Conservation (phyloP, 2,329 filamentous ascomycete genomes). For the Verticillium dahliae region DNA sequence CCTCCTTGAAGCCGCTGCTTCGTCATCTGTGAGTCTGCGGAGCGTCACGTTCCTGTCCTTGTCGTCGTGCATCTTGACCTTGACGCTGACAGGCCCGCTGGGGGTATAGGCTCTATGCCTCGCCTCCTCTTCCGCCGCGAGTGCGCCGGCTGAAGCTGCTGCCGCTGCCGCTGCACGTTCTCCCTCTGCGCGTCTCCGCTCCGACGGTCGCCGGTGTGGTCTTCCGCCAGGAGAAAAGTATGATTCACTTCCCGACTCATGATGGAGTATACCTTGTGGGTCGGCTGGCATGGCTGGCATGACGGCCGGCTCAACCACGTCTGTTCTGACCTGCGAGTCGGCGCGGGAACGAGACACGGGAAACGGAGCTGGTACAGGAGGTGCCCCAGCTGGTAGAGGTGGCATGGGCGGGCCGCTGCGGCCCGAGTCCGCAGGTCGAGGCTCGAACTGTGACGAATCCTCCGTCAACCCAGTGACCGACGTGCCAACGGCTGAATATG, state of each 20-base stretch:
- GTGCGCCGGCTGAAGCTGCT: constrained; percentile 36
- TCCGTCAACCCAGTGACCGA: constrained; percentile 17
- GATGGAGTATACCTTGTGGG: constrained; percentile 37
- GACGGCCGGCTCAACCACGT: constrained; percentile 20
- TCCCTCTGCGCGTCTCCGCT: constrained; percentile 37
- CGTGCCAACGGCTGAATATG: constrained; percentile 10
- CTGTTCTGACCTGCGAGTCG: not conserved
- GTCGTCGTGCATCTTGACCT: constrained; percentile 55
- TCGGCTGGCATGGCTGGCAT: constrained; percentile 53
- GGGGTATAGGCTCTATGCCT: constrained; percentile 25
- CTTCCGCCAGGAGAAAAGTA: constrained; percentile 33
- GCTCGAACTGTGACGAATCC: constrained; percentile 30
- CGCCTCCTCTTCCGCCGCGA: constrained; percentile 42
- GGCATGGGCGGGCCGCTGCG: constrained; percentile 40
- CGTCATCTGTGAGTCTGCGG: constrained; percentile 54
- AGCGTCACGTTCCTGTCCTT: constrained; percentile 55
- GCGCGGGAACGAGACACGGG: not conserved
- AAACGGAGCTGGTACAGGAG: not conserved
- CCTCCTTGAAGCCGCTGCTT: constrained; percentile 38
- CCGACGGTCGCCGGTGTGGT: constrained; percentile 35
- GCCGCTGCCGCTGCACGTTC: constrained; percentile 41
- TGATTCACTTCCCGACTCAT: constrained; percentile 35
- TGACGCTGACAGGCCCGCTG: constrained; percentile 48
- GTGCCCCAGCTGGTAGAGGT: constrained; percentile 33
- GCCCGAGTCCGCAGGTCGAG: constrained; percentile 19